A percentile compares a stretch with the other conserved stretches of the same genome.
Conservation (phyloP, 2,329 filamentous ascomycete genomes). For the Alternaria alternata region DNA sequence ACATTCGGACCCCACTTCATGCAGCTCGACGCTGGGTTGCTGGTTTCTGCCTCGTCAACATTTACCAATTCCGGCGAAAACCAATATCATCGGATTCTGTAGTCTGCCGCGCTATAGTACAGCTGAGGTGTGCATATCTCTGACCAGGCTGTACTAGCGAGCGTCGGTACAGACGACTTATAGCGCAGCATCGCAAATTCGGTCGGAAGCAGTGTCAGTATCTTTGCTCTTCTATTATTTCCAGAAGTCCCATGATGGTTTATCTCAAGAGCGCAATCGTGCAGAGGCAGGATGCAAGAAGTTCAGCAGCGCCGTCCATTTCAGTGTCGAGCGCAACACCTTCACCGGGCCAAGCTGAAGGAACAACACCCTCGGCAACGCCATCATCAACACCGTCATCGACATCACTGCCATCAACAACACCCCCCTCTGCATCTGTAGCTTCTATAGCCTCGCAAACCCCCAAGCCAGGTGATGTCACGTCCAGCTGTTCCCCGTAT, state of each 20-base stretch:
- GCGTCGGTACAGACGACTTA: neutral
- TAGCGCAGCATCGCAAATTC: neutral
- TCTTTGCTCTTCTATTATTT: neutral
- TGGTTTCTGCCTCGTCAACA: neutral
- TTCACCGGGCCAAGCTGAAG: too few species aligned
- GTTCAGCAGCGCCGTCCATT: too few species aligned
- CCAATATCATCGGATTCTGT: neutral
- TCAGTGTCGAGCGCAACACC: too few species aligned
- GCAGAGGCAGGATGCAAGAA: too few species aligned
- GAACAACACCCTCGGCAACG: too few species aligned
- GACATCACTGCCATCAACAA: too few species aligned
- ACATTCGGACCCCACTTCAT: neutral
- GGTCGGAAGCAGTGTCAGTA: neutral
- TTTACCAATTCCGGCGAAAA: neutral
- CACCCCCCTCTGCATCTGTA: too few species aligned
- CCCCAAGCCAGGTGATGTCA: too few species aligned
- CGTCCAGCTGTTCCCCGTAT: too few species aligned
- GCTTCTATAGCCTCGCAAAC: too few species aligned
- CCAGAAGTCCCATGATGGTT: neutral
- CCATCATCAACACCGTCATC: too few species aligned
- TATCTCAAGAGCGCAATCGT: too few species aligned
- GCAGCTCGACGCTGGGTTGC: neutral
- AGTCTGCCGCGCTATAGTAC: neutral
- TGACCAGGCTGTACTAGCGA: neutral
- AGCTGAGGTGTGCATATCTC: neutral